Evolutionary conservation across 164 flowering plant species (phyloP).

Genomic region (Nelumbo lutea): DNA sequence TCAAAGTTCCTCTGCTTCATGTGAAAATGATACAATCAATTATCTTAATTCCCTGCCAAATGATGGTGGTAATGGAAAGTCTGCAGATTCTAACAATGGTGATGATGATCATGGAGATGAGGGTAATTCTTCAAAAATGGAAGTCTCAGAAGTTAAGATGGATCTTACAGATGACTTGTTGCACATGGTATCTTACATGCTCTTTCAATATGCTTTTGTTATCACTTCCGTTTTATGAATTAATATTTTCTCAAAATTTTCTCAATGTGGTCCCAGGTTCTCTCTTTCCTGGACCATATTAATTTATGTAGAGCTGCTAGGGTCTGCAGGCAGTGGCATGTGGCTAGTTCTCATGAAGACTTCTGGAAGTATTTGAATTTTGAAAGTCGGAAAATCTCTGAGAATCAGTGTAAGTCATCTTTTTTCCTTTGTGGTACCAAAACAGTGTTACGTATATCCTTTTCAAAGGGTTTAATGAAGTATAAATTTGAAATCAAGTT

Average conservation of each 20-base stretch:
- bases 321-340: slow-evolving; percentile 95
- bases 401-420: slow-evolving; percentile 57
- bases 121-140: slow-evolving; percentile 26
- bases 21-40: slow-evolving; percentile 29
- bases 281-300: slow-evolving; percentile 79
- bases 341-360: slow-evolving; percentile 91
- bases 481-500: too few species aligned
- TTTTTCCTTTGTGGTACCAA: not conserved
- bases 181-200: slow-evolving; percentile 63
- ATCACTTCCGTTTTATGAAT: not conserved
- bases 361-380: slow-evolving; percentile 91
- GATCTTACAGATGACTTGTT: slow-evolving; percentile 93
- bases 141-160: slow-evolving; percentile 61
- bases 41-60: slow-evolving; percentile 24
- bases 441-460: not conserved
- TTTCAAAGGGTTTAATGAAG: too few species aligned
- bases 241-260: not conserved
- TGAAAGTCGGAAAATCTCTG: slow-evolving; percentile 63
- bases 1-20: slow-evolving; percentile 18
- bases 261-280: slow-evolving; percentile 47
- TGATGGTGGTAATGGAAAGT: slow-evolving; percentile 23
- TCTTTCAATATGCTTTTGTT: not conserved
- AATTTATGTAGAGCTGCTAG: slow-evolving; percentile 82
- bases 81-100: slow-evolving; percentile 22
- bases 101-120: slow-evolving; percentile 30